phyloP scores from a whole-genome alignment of 2,329 filamentous ascomycete genomes.

The Talaromyces sp. region DNA sequence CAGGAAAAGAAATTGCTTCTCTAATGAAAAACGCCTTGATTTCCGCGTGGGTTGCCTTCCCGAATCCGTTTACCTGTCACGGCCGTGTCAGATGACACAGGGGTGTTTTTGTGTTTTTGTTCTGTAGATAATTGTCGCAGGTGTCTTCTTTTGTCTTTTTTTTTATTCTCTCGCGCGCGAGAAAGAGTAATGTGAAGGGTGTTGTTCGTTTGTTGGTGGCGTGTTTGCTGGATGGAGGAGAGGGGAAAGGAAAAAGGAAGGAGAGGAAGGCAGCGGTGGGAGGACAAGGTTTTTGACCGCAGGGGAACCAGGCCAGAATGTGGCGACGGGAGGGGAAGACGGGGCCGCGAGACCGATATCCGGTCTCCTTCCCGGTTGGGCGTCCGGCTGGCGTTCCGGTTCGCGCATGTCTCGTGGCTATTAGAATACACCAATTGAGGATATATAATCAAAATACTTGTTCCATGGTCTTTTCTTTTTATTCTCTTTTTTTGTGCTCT shows the following conservation, averaged over 20 bases:
- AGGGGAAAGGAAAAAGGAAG: background rate
- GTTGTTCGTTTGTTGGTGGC: background rate
- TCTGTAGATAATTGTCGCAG: background rate
- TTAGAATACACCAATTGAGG: background rate
- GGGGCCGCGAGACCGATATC: background rate
- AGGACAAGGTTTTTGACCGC: background rate
- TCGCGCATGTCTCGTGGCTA: background rate
- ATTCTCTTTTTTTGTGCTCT: background rate
- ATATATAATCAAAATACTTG: background rate
- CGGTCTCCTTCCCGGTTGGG: background rate
- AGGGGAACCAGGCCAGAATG: background rate
- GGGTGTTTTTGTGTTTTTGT: background rate
- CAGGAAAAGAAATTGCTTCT: slow-evolving; percentile 3
- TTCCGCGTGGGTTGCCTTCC: slow-evolving; percentile 11
- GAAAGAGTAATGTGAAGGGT: background rate
- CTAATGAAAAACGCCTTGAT: background rate
- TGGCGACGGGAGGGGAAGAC: background rate
- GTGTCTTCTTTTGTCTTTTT: background rate
- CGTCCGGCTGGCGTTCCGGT: background rate
- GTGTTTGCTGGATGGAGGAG: background rate
- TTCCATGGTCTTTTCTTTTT: background rate
- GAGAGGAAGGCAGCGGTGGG: background rate
- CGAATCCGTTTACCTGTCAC: background rate
- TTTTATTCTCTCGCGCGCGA: background rate
- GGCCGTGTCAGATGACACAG: background rate